Percentiles rank a stretch among this genome's conserved stretches.
Conservation (phyloP, 305 asterid genomes). For the Plantago coronopus region DNA sequence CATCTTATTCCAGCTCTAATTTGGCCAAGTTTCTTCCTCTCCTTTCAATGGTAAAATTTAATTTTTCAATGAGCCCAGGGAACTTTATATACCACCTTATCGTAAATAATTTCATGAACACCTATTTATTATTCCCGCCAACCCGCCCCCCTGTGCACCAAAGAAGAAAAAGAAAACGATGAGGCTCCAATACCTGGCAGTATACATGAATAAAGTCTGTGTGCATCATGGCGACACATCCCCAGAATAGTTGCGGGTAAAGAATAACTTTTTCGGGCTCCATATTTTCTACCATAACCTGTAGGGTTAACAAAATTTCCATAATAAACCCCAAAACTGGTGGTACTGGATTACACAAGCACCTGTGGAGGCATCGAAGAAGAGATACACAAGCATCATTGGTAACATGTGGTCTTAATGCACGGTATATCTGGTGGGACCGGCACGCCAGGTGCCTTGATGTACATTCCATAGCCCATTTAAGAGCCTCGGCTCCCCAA, state of each 20-base stretch:
- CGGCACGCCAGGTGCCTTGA: slow-evolving; percentile 98
- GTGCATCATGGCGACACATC: slow-evolving; percentile 99
- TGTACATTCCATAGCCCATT: slow-evolving; percentile 99
- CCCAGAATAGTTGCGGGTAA: slow-evolving; percentile 99
- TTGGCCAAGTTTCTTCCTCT: neutral
- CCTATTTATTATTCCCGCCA: too few species aligned
- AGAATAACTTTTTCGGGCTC: slow-evolving; percentile 96
- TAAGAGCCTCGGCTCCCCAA: slow-evolving; percentile 97
- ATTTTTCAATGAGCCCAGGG: too few species aligned
- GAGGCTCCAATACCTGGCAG: slow-evolving; percentile 93
- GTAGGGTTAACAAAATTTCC: slow-evolving; percentile 93
- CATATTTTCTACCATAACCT: slow-evolving; percentile 99
- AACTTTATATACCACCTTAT: too few species aligned
- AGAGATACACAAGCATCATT: slow-evolving; percentile 95
- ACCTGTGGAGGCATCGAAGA: slow-evolving; percentile 93
- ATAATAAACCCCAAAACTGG: slow-evolving; percentile 88
- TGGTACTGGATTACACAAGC: slow-evolving; percentile 90
- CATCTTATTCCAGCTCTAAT: neutral
- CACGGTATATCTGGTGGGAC: slow-evolving; percentile 98
- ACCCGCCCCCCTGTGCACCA: too few species aligned
- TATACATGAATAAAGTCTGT: slow-evolving; percentile 94
- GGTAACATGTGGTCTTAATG: slow-evolving; percentile 84
- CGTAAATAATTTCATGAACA: too few species aligned
- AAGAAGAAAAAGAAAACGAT: slow-evolving; percentile 20
- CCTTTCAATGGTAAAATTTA: too few species aligned